Evolutionary conservation across 2,329 filamentous ascomycete genomes (phyloP), one percentile per base, ranked within the genome.

Genomic region (Verticillium klebahnii): DNA sequence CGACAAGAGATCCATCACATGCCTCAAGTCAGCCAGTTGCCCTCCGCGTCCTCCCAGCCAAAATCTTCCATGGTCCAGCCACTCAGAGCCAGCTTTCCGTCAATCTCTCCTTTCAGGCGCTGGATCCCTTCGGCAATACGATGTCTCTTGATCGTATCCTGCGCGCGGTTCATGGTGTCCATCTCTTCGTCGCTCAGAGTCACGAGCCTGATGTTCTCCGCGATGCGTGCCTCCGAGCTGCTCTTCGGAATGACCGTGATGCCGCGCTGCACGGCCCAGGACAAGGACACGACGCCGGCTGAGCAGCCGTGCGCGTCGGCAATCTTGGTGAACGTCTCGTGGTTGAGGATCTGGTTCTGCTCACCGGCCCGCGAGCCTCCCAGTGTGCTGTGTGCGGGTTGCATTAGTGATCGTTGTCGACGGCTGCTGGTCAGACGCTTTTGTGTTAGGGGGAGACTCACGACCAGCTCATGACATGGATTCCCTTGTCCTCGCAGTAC

Each of bases 401-500:
- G 8, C 23, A 11, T 31, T 11, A 9, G 2, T 15, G 8, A 11
- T n/a, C 23, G 7, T 8, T 7, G 15, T 32, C 15, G 11, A n/a
- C 11, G n/a, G 34, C 9, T 4, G 14, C 34, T 36, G 34, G 17
- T 5, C 37, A 40, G 37, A 37, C 36, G 15, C 29, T 1, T 29
- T 29, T 37, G 37, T 15, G 19, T 11, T 12, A 1, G 45, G n/a
- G 15, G 12, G 9, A 3, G 9, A 31, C 67, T 62, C 60, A 69
- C 68, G 67, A 67, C 70, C 70, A 72, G 55, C 68, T 68, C 60
- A 69, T 72, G 39, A 72, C 70, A 25, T 68, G 68, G 25, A 75
- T 74, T 7, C 70, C 72, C 57, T 72, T 71, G 45, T 63, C 60
- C 39, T 70, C 62, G 61, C 73, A 74, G 60, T 70, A 74, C 7